phyloP scores from a whole-genome alignment of 1,139 yeast species.

The Candida sanyaensis region DNA sequence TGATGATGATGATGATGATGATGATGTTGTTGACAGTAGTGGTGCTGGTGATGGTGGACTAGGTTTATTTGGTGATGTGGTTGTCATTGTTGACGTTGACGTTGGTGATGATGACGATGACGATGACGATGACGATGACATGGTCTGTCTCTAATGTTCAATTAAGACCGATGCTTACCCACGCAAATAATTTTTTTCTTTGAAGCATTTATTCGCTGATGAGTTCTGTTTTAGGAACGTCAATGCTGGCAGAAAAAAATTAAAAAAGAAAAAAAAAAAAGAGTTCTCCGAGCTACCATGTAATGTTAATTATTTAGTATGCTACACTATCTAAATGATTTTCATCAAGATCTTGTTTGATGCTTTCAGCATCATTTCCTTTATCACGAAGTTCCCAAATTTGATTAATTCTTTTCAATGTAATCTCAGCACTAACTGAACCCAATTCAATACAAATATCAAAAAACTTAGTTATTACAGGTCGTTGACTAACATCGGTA shows the following conservation, averaged over 20 bases:
- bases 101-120: background rate
- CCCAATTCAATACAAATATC: slow-evolving; percentile 42
- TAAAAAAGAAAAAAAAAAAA: too few relatives aligned
- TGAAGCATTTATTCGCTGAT: background rate
- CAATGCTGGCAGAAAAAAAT: too few relatives aligned
- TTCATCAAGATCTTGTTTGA: slow-evolving; percentile 24
- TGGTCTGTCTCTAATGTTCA: background rate
- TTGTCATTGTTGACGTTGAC: background rate
- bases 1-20: background rate
- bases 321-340: slow-evolving; percentile 24
- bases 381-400: slow-evolving; percentile 36
- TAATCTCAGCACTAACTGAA: slow-evolving; percentile 46
- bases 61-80: background rate
- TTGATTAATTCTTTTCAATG: slow-evolving; percentile 36
- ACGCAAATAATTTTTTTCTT: background rate
- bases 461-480: slow-evolving; percentile 41
- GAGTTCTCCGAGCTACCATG: background rate
- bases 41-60: background rate
- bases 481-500: slow-evolving; percentile 40
- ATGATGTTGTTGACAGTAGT: background rate
- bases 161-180: background rate
- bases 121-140: too few relatives aligned
- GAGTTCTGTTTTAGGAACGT: slow-evolving; percentile 3
- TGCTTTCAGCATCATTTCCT: slow-evolving; percentile 19
- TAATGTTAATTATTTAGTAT: slow-evolving; percentile 16